These are phyloP conservation scores for Deuterostichococcus epilithicus DNA, from an alignment of 139 green algal species.

Conservation along the genomic window DNA sequence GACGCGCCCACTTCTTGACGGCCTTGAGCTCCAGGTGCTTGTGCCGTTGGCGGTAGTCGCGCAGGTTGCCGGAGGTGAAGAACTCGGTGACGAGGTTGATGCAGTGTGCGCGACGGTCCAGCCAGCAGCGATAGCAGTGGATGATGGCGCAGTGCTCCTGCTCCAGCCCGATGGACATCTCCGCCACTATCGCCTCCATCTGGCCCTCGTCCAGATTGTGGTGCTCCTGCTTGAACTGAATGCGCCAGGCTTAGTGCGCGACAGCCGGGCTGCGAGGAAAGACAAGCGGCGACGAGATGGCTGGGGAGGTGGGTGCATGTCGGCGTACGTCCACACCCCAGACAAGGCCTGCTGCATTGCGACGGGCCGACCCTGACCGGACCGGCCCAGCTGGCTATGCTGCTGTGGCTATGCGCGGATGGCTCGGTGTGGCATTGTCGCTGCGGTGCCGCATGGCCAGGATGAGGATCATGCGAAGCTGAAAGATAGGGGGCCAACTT, in stretches of 20 bases:
- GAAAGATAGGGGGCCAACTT: too few relatives aligned
- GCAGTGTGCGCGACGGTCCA: slow-evolving; percentile 54
- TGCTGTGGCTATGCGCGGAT: too few relatives aligned
- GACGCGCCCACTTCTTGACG: slow-evolving; percentile 85
- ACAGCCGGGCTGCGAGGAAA: too few relatives aligned
- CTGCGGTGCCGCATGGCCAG: too few relatives aligned
- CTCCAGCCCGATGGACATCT: slow-evolving; percentile 75
- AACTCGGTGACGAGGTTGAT: slow-evolving; percentile 95
- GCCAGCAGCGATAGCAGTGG: slow-evolving; percentile 77
- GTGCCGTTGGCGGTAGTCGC: slow-evolving; percentile 80
- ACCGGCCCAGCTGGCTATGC: too few relatives aligned
- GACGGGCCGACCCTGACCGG: too few relatives aligned
- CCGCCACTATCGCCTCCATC: slow-evolving; percentile 59
- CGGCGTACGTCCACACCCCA: too few relatives aligned
- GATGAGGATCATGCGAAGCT: too few relatives aligned
- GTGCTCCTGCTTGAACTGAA: neutral
- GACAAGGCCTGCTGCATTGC: too few relatives aligned
- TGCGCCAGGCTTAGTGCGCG: neutral
- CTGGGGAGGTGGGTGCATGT: too few relatives aligned
- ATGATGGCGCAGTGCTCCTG: slow-evolving; percentile 92
- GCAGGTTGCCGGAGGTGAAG: slow-evolving; percentile 87
- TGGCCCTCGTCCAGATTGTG: slow-evolving; percentile 60
- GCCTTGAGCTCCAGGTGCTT: slow-evolving; percentile 82
- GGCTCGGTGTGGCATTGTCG: too few relatives aligned
- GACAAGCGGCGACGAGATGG: too few relatives aligned